These are phyloP conservation scores for Apiospora malaysiana DNA, from an alignment of 2,329 filamentous ascomycete species.

Conservation along the genomic window DNA sequence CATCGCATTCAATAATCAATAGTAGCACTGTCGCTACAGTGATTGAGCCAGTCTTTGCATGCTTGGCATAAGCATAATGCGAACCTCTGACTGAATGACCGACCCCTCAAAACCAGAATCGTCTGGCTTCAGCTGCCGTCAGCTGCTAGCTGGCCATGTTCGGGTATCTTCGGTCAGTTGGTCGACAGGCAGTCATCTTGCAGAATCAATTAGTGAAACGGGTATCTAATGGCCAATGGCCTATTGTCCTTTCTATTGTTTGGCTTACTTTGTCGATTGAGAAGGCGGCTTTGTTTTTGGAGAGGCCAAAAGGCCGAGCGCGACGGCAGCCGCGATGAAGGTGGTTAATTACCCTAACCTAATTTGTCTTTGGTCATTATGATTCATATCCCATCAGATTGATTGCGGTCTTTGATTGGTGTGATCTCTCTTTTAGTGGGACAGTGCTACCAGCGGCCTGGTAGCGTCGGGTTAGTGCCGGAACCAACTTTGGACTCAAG, in stretches of 20 bases:
- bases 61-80: not conserved
- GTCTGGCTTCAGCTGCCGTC: not conserved
- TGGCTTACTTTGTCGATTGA: not conserved
- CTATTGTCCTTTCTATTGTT: too few species aligned
- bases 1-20: not conserved
- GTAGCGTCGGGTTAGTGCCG: not conserved
- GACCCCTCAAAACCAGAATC: not conserved
- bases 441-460: not conserved
- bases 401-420: constrained; percentile 28
- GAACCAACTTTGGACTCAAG: not conserved
- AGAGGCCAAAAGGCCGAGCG: not conserved
- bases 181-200: not conserved
- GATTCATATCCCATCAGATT: constrained; percentile 32
- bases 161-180: not conserved
- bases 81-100: not conserved
- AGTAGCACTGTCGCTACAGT: not conserved
- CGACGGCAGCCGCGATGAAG: not conserved
- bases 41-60: not conserved
- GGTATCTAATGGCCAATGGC: not conserved
- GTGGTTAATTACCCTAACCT: too few species aligned
- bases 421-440: not conserved
- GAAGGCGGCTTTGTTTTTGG: not conserved
- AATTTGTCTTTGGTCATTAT: constrained; percentile 31
- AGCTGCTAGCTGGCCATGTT: not conserved
- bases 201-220: not conserved